A percentile compares a stretch with the other conserved stretches of the same genome.
phyloP scores from a whole-genome alignment of 1,284 basidiomycete genomes.

The Microbotryum silenes-acaulis region DNA sequence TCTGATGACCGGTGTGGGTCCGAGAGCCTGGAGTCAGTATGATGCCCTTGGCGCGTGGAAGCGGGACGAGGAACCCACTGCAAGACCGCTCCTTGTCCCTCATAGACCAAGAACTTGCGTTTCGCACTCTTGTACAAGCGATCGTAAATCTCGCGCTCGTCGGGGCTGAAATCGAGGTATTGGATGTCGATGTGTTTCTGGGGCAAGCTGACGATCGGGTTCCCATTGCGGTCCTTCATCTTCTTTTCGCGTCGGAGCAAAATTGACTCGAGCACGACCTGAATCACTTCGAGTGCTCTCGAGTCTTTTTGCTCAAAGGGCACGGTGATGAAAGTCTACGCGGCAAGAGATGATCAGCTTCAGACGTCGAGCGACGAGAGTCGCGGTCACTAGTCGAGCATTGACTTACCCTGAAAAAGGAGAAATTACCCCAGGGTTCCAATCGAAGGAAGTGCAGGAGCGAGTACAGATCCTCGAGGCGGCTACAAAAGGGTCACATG shows the following conservation, averaged over 20 bases:
- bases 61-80: slow-evolving; percentile 10
- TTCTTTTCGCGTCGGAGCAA: slow-evolving; percentile 88
- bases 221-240: slow-evolving; percentile 81
- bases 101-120: slow-evolving; percentile 27
- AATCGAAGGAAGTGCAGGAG: slow-evolving; percentile 80
- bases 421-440: slow-evolving; percentile 82
- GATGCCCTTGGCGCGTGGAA: background rate
- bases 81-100: slow-evolving; percentile 27
- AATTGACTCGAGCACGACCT: slow-evolving; percentile 81
- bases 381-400: background rate
- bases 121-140: slow-evolving; percentile 27
- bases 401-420: slow-evolving; percentile 60
- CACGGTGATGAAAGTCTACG: slow-evolving; percentile 67
- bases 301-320: slow-evolving; percentile 67
- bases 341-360: slow-evolving; percentile 7
- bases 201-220: slow-evolving; percentile 80
- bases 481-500: slow-evolving; percentile 10
- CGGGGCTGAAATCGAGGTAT: slow-evolving; percentile 23
- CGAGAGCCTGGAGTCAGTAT: background rate
- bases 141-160: slow-evolving; percentile 41
- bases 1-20: slow-evolving; percentile 18
- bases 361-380: background rate
- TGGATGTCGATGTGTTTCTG: slow-evolving; percentile 58
- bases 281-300: slow-evolving; percentile 84
- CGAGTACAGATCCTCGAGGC: slow-evolving; percentile 82